Conservation (phyloP, 495 filamentous ascomycete species). For the Lasiosphaeris hirsuta region DNA sequence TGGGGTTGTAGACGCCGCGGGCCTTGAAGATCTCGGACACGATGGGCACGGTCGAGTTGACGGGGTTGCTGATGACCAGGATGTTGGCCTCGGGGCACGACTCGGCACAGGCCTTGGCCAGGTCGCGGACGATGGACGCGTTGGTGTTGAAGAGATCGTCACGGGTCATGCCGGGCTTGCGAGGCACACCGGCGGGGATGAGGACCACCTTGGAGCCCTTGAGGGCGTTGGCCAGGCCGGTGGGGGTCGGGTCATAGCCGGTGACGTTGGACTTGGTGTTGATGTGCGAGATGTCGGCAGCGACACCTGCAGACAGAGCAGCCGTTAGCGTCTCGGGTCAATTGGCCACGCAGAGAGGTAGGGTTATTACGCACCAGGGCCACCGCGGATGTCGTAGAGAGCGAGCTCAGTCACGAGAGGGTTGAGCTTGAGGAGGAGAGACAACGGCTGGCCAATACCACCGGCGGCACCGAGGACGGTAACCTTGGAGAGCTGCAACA, state of each 20-base stretch:
- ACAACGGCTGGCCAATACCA: conserved; percentile 97
- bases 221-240: conserved; percentile 72
- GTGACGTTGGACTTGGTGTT: conserved; percentile 96
- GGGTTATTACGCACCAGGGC: conserved; percentile 66
- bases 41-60: conserved; percentile 99
- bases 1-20: conserved; percentile 93
- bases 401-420: conserved; percentile 85
- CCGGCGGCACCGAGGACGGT: conserved; percentile 92
- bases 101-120: conserved; percentile 92
- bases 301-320: conserved; percentile 66
- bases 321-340: conserved; percentile 6
- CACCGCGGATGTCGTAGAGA: conserved; percentile 95
- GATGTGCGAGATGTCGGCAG: conserved; percentile 95
- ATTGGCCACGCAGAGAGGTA: conserved; percentile 1
- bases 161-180: conserved; percentile 99
- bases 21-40: conserved; percentile 94
- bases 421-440: conserved; percentile 97
- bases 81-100: conserved; percentile 88
- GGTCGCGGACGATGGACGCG: conserved; percentile 96
- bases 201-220: conserved; percentile 89
- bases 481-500: conserved; percentile 83
- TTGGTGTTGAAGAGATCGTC: conserved; percentile 99
- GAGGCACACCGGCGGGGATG: conserved; percentile 96
- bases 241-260: conserved; percentile 75
- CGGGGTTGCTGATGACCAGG: conserved; percentile 97